Evolutionary conservation across 306 rosid genomes (phyloP).

Genomic region (Glycyrrhiza uralensis): DNA sequence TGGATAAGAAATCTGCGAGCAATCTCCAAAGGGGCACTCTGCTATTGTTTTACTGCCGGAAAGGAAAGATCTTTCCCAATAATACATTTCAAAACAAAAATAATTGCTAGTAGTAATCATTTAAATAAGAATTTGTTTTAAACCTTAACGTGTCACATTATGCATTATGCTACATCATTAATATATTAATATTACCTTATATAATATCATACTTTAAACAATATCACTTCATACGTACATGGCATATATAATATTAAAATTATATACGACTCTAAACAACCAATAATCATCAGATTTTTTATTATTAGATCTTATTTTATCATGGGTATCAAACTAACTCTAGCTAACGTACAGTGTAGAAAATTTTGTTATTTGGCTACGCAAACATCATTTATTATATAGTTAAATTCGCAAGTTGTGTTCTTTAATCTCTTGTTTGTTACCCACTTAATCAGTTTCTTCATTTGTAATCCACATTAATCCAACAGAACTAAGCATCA

Average conservation of each 20-base stretch:
- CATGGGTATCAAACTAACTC: not conserved
- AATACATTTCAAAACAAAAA: not conserved
- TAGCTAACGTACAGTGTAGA: not conserved
- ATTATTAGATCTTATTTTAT: not conserved
- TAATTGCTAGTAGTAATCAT: not conserved
- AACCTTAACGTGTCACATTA: no score
- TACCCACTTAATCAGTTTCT: not conserved
- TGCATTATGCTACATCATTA: no score
- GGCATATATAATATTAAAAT: no score
- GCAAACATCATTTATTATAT: not conserved
- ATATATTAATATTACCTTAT: no score
- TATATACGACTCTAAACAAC: no score
- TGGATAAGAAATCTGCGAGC: not conserved
- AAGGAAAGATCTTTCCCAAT: not conserved
- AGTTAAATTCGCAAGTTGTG: not conserved
- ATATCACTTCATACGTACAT: no score
- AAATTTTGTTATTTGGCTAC: not conserved
- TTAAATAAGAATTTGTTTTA: no score
- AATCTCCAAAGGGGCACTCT: not conserved
- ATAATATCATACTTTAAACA: no score
- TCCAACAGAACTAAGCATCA: not conserved
- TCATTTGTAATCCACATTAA: not conserved
- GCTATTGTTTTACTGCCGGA: not conserved
- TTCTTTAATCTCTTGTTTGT: not conserved
- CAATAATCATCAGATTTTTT: no score